These are phyloP conservation scores for Tagetes erecta DNA, from an alignment of 129 eudicot genomes.

Conservation along the genomic window DNA sequence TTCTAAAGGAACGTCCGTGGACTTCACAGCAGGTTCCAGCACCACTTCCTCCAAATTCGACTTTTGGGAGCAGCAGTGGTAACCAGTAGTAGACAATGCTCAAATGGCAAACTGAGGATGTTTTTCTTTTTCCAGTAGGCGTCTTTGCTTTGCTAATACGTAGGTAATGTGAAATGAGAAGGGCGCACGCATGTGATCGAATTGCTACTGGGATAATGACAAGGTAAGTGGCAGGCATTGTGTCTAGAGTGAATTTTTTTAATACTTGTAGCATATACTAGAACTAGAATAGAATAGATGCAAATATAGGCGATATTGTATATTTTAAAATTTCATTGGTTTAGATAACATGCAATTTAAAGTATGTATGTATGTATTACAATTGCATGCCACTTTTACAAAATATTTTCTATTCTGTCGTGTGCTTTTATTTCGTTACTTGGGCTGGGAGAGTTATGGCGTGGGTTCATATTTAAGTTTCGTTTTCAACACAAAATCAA, in stretches of 20 bases:
- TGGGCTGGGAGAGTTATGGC: too few species aligned
- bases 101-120: constrained; percentile 13
- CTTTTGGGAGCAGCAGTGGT: constrained; percentile 65
- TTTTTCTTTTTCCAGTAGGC: neutral
- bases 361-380: constrained; percentile 14
- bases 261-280: too few species aligned
- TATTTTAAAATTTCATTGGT: neutral
- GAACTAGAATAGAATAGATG: constrained; percentile 10
- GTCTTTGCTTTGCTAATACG: neutral
- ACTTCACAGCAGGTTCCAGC: constrained; percentile 72
- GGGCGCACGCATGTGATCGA: neutral
- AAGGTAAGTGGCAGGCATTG: neutral
- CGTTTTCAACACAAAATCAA: too few species aligned
- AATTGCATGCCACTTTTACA: neutral
- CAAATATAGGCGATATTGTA: constrained; percentile 18
- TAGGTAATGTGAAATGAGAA: neutral
- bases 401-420: neutral
- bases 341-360: neutral
- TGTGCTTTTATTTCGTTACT: too few species aligned
- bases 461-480: too few species aligned
- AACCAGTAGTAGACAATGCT: constrained; percentile 16
- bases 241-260: too few species aligned
- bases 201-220: constrained; percentile 5
- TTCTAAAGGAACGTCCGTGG: constrained; percentile 42
- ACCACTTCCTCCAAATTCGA: constrained; percentile 55